Conservation (phyloP, 2,329 filamentous ascomycete genomes). For the Graphilbum fragrans region DNA sequence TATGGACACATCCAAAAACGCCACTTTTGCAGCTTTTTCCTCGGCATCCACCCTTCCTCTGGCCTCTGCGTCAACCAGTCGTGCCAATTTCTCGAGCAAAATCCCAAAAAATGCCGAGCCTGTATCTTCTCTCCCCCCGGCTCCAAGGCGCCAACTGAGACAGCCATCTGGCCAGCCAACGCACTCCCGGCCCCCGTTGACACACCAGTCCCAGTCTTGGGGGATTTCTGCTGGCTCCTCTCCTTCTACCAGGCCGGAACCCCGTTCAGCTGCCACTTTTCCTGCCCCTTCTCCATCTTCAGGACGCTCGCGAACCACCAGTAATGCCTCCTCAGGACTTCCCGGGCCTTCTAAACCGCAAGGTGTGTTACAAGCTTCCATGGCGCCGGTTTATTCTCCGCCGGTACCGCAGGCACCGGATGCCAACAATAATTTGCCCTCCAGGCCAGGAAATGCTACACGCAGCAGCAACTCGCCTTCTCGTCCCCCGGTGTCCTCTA, state of each 20-base stretch:
- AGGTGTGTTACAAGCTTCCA: no score
- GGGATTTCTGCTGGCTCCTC: constrained; percentile 21
- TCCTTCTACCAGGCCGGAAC: constrained; percentile 8
- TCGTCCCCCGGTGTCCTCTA: constrained; percentile 23
- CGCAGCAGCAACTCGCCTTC: constrained; percentile 24
- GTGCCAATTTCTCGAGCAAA: constrained; percentile 17
- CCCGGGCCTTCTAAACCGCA: constrained; percentile 18
- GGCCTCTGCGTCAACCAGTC: constrained; percentile 8
- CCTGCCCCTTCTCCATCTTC: constrained; percentile 14
- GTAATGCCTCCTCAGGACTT: not conserved
- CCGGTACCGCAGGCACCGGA: no score
- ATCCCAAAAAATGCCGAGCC: constrained; percentile 19
- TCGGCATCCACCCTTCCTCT: constrained; percentile 3
- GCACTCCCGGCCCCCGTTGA: constrained; percentile 22
- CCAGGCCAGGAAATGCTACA: constrained; percentile 21
- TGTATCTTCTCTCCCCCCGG: not conserved
- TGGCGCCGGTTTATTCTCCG: no score
- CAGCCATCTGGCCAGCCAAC: constrained; percentile 3
- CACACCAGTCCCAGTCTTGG: constrained; percentile 31
- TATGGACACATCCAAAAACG: no score
- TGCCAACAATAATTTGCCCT: constrained; percentile 12
- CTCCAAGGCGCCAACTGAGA: constrained; percentile 2
- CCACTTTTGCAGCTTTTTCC: no score
- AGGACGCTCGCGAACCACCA: not conserved
- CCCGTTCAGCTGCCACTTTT: constrained; percentile 11